These are phyloP conservation scores for Simmondsia chinensis DNA, from an alignment of 148 eudicot species.

Conservation along the genomic window DNA sequence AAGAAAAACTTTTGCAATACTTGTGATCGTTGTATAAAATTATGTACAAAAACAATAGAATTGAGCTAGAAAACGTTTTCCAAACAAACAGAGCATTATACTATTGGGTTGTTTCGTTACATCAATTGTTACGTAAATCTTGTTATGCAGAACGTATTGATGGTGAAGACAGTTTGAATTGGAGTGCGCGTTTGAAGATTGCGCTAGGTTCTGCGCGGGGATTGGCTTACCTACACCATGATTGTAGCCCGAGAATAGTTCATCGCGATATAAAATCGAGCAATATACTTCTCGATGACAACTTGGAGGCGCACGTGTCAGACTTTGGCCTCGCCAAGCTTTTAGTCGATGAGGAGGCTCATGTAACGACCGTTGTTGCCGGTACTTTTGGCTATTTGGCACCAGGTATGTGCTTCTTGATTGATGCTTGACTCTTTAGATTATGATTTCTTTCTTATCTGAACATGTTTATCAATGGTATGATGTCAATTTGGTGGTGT, in stretches of 20 bases:
- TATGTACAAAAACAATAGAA: no score
- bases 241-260: conserved; percentile 79
- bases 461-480: no score
- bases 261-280: conserved; percentile 95
- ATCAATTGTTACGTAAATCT: background rate
- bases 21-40: no score
- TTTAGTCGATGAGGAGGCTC: conserved; percentile 88
- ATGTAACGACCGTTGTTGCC: conserved; percentile 94
- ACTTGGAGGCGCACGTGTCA: conserved; percentile 82
- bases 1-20: no score
- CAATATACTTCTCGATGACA: conserved; percentile 90
- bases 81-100: no score
- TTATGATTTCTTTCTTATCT: no score
- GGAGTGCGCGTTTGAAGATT: conserved; percentile 70
- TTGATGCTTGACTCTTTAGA: no score
- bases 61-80: no score
- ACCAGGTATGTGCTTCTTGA: conserved; percentile 55
- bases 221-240: conserved; percentile 91
- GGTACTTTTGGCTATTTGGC: conserved; percentile 98
- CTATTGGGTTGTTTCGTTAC: no score
- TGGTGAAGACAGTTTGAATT: conserved; percentile 38
- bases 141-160: conserved; percentile 27
- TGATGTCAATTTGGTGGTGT: no score
- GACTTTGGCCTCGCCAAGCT: conserved; percentile 98
- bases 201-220: conserved; percentile 92